phyloP scores from a whole-genome alignment of 176 grass and related monocot genomes.

The Triticum turgidum region DNA sequence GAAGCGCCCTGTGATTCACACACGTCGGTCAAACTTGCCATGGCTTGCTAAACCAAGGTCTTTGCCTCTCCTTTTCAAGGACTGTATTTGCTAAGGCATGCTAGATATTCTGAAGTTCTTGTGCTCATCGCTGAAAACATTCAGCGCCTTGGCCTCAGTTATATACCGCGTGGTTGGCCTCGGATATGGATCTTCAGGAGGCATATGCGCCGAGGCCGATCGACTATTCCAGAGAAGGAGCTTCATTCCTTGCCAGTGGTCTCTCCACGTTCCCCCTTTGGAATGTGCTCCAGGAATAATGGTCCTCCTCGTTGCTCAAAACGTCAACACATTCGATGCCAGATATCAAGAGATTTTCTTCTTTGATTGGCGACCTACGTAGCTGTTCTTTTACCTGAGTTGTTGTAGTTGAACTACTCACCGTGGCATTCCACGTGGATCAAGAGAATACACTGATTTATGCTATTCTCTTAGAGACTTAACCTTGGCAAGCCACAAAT shows the following conservation, averaged over 20 bases:
- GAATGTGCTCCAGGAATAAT: constrained; percentile 40
- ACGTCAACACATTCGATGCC: background rate
- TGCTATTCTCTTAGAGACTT: too few species aligned
- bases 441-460: background rate
- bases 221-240: too few species aligned
- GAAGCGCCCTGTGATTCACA: constrained; percentile 52
- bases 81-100: background rate
- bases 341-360: constrained; percentile 26
- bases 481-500: background rate
- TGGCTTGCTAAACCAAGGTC: too few species aligned
- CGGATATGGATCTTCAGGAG: constrained; percentile 8
- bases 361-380: background rate
- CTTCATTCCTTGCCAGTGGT: background rate
- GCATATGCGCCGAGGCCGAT: background rate
- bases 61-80: too few species aligned
- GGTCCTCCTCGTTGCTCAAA: background rate
- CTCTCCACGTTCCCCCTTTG: background rate
- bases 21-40: too few species aligned
- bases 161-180: background rate
- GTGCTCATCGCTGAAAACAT: background rate
- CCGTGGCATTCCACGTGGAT: constrained; percentile 21
- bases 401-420: constrained; percentile 10
- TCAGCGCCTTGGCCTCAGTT: background rate
- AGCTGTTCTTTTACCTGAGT: background rate
- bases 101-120: background rate